Evolutionary conservation across 768 basidiomycete genomes (phyloP).

Genomic region (Pleurotus tuoliensis): DNA sequence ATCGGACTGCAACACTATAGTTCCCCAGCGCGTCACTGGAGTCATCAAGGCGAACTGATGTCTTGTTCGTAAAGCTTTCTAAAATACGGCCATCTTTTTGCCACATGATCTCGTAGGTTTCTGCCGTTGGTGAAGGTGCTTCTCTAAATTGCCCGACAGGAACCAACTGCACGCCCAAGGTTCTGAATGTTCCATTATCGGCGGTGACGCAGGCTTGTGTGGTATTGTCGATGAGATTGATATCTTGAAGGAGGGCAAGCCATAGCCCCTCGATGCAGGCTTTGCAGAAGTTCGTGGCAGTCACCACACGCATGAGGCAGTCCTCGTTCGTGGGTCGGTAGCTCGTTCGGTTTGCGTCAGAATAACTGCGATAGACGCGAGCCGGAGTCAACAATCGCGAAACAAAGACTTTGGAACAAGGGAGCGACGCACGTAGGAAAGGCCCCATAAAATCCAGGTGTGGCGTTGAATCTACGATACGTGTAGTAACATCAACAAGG

Average conservation of each 20-base stretch:
- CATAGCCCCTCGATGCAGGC: slow-evolving; percentile 75
- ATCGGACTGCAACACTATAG: slow-evolving; percentile 45
- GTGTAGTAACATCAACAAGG: neutral
- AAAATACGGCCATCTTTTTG: slow-evolving; percentile 40
- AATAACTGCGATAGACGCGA: slow-evolving; percentile 42
- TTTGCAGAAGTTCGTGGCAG: slow-evolving; percentile 68
- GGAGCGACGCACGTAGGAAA: slow-evolving; percentile 63
- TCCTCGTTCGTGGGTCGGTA: slow-evolving; percentile 83
- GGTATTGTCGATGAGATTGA: slow-evolving; percentile 60
- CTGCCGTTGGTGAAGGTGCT: slow-evolving; percentile 15
- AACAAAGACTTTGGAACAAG: neutral
- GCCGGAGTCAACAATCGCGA: neutral
- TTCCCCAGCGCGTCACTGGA: slow-evolving; percentile 28
- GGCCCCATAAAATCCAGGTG: slow-evolving; percentile 56
- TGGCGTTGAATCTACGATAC: slow-evolving; percentile 50
- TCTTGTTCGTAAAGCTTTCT: slow-evolving; percentile 46
- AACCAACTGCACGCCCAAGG: slow-evolving; percentile 47
- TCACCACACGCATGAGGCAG: slow-evolving; percentile 77
- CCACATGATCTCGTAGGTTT: slow-evolving; percentile 57
- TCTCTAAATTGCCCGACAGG: slow-evolving; percentile 56
- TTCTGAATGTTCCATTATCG: slow-evolving; percentile 20
- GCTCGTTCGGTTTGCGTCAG: slow-evolving; percentile 56
- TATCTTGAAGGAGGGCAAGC: slow-evolving; percentile 54
- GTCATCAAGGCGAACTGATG: slow-evolving; percentile 33
- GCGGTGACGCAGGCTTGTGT: slow-evolving; percentile 32